Conservation (phyloP, 2,329 filamentous ascomycete species). For the Pyrenochaeta sp. region DNA sequence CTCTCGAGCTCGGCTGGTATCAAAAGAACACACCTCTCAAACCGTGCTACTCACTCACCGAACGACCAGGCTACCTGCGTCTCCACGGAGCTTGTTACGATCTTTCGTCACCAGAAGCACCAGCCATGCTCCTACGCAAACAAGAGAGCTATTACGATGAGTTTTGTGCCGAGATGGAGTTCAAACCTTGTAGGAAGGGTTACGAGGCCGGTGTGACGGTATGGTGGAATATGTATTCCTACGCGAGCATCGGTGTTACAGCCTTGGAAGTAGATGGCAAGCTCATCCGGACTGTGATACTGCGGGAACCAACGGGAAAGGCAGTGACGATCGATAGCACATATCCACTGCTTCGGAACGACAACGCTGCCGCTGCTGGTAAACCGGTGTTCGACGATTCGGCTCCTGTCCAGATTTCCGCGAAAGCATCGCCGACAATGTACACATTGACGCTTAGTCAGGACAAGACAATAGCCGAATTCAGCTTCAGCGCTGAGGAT, state of each 20-base stretch:
- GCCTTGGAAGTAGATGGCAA: not conserved
- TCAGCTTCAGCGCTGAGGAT: constrained; percentile 4
- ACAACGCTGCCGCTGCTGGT: not conserved
- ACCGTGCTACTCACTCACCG: constrained; percentile 57
- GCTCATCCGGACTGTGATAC: constrained; percentile 7
- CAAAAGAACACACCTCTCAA: constrained; percentile 57
- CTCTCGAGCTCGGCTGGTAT: constrained; percentile 21
- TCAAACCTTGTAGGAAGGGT: constrained; percentile 53
- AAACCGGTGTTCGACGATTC: not conserved
- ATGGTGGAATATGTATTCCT: constrained; percentile 63
- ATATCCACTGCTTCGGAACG: constrained; percentile 2
- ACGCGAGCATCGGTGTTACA: constrained; percentile 54
- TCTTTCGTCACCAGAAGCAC: constrained; percentile 59
- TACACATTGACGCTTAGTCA: constrained; percentile 13
- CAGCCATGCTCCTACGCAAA: constrained; percentile 64
- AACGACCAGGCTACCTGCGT: constrained; percentile 55
- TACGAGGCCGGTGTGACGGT: constrained; percentile 63
- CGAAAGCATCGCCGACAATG: constrained; percentile 6
- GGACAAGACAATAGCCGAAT: constrained; percentile 33
- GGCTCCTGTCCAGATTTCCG: not conserved
- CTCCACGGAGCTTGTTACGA: constrained; percentile 63
- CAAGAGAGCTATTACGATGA: constrained; percentile 57
- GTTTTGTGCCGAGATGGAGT: constrained; percentile 58
- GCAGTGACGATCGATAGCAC: constrained; percentile 20
- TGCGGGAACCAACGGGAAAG: constrained; percentile 7